Conservation (phyloP, 148 eudicot genomes). For the Vaccinium macrocarpon region DNA sequence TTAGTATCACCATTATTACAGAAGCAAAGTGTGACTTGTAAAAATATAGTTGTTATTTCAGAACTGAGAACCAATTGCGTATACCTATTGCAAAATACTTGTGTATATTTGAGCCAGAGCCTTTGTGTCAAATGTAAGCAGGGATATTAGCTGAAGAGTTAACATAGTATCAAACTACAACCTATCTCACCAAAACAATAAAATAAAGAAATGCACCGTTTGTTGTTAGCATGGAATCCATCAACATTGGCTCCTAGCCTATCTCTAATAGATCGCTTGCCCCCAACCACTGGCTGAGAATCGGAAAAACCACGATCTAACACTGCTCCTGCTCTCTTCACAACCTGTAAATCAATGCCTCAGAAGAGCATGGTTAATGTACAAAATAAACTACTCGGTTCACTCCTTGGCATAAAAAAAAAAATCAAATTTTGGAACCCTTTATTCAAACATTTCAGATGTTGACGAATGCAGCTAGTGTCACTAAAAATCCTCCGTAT, state of each 20-base stretch:
- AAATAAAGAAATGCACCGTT: conserved; percentile 41
- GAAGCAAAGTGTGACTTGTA: background rate
- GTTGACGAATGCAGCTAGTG: background rate
- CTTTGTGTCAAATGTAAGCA: background rate
- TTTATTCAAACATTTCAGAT: background rate
- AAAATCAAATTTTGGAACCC: conserved; percentile 5
- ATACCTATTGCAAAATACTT: background rate
- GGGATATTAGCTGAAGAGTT: background rate
- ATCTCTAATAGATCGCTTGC: conserved; percentile 64
- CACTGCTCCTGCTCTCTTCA: conserved; percentile 56
- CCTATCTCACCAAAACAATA: background rate
- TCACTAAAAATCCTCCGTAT: background rate
- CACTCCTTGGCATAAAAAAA: background rate
- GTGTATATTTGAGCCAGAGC: background rate
- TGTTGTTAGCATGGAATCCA: conserved; percentile 29
- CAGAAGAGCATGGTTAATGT: background rate
- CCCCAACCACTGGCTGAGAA: conserved; percentile 37
- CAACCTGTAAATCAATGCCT: conserved; percentile 49
- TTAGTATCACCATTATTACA: background rate
- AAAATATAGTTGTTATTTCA: background rate
- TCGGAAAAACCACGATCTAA: conserved; percentile 33
- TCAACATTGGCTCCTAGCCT: conserved; percentile 54
- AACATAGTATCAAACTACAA: background rate
- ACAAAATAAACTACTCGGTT: background rate
- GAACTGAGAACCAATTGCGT: background rate